phyloP scores from a whole-genome alignment of 1,284 basidiomycete species.

The Heterobasidion occidentale region DNA sequence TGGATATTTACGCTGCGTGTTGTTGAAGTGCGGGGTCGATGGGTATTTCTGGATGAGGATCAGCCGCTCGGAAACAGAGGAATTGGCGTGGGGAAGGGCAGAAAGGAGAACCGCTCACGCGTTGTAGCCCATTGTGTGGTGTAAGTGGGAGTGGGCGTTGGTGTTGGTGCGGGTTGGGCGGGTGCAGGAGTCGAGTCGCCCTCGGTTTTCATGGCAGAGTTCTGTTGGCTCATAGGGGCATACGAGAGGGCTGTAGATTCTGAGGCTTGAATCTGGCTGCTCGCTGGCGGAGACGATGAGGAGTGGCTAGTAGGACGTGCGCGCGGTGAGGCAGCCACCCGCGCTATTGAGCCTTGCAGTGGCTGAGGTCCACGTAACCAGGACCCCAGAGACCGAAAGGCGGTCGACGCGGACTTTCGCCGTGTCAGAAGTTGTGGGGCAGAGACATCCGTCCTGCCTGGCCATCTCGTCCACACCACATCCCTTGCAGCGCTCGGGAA shows the following conservation, averaged over 20 bases:
- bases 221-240: constrained; percentile 7
- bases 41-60: constrained; percentile 40
- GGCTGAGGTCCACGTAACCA: neutral
- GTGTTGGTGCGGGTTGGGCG: constrained; percentile 1
- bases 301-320: neutral
- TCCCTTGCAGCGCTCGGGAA: too few relatives aligned
- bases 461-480: neutral
- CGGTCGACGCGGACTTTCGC: too few relatives aligned
- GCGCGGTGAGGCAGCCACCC: neutral
- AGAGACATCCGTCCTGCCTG: too few relatives aligned
- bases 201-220: constrained; percentile 7
- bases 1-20: constrained; percentile 32
- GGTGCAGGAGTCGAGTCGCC: constrained; percentile 1
- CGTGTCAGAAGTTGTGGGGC: too few relatives aligned
- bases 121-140: constrained; percentile 33
- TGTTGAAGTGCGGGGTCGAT: constrained; percentile 65
- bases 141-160: constrained; percentile 16
- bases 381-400: too few relatives aligned
- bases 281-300: neutral
- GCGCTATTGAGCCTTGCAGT: neutral
- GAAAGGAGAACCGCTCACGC: constrained; percentile 22
- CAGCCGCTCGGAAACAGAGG: neutral
- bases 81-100: neutral
- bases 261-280: too few relatives aligned
- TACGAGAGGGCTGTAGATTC: neutral